A percentile compares a stretch with the other conserved stretches of the same genome.
Evolutionary conservation across 768 basidiomycete genomes (phyloP).

Genomic region (Mycena olivaceomarginata): DNA sequence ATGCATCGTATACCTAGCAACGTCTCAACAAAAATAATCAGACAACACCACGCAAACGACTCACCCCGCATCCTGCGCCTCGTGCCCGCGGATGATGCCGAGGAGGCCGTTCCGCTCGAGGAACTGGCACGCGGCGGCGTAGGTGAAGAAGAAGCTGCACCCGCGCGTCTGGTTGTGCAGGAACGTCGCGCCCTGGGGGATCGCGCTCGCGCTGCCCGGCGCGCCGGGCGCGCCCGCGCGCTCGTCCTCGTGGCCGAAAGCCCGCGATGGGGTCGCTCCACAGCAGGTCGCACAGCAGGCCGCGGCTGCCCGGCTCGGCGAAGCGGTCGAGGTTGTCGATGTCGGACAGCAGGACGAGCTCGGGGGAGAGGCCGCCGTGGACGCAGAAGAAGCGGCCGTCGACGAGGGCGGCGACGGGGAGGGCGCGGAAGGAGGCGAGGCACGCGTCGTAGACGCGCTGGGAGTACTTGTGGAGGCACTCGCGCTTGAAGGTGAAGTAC

Average conservation of each 20-base stretch:
- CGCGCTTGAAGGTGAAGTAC: constrained; percentile 98
- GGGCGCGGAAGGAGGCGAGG: constrained; percentile 90
- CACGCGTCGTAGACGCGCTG: constrained; percentile 93
- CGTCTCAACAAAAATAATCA: constrained; percentile 16
- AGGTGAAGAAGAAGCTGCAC: constrained; percentile 95
- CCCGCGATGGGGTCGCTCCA: constrained; percentile 97
- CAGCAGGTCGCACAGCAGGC: constrained; percentile 94
- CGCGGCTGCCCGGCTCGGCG: constrained; percentile 93
- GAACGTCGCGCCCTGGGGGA: constrained; percentile 78
- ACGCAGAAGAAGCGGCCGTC: constrained; percentile 98
- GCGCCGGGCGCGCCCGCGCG: constrained; percentile 74
- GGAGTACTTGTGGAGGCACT: constrained; percentile 96
- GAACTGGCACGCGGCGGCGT: constrained; percentile 94
- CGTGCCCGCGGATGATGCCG: constrained; percentile 97
- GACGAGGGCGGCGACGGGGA: constrained; percentile 94
- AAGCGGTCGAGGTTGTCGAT: constrained; percentile 92
- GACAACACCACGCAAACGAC: constrained; percentile 44
- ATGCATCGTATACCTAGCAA: constrained; percentile 90
- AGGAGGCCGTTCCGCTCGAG: constrained; percentile 93
- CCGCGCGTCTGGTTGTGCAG: constrained; percentile 92
- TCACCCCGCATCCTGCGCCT: constrained; percentile 97
- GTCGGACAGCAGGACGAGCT: constrained; percentile 88
- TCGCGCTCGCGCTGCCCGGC: constrained; percentile 56
- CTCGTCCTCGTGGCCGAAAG: constrained; percentile 90
- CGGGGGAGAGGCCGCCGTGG: constrained; percentile 96